Evolutionary conservation across 352 stramenopile species (phyloP), one percentile per base, ranked within the genome.

Genomic region (Thraustochytrium sp.): DNA sequence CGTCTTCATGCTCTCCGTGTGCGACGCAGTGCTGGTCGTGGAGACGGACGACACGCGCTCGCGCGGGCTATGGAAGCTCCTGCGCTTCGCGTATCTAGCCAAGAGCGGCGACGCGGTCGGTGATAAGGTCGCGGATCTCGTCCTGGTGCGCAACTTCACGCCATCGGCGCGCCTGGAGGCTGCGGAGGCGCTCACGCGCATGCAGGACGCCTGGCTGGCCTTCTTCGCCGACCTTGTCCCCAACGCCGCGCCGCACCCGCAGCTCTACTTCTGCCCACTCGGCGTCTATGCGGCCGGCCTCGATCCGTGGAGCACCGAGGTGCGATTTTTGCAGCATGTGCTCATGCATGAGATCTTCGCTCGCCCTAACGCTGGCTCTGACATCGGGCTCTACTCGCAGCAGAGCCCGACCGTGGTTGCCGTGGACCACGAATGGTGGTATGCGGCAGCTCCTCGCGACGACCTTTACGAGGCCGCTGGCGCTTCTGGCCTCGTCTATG

Each of bases 1-100:
- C 26, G 53, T 80, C 46, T 80, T 80, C 38, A 5, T 80, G 48
- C 53, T 80, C 34, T 46, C 44, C 34, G 68, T 80, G 5, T 80
- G 68, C 26, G 68, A 80, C 26, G 68, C 40, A 5, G 9, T 80
- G 18, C 38, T 80, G 5, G 44, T 80, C 0, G 46, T 80, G 18
- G 68, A 80, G 44, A 26, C 37, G 1, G 68, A 18, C 42, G 51
- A 53, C 4, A 26, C 42, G 44, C 44, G 37, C 8, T 13, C 44
- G 13, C 48, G 53, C 8, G 68, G 13, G 13, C 53, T 80, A 5
- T 80, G 68, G 68, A 51, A 61, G 37, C 68, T 80, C 0, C 18
- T 80, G 23, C 68, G 68, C 31, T 53, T 63, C 26, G 68, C 68
- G n/a, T 80, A 80, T 34, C 53, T 80, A 11, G 46, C 46, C 51